phyloP scores from a whole-genome alignment of 495 filamentous ascomycete species.

The Aspergillus avenaceus region DNA sequence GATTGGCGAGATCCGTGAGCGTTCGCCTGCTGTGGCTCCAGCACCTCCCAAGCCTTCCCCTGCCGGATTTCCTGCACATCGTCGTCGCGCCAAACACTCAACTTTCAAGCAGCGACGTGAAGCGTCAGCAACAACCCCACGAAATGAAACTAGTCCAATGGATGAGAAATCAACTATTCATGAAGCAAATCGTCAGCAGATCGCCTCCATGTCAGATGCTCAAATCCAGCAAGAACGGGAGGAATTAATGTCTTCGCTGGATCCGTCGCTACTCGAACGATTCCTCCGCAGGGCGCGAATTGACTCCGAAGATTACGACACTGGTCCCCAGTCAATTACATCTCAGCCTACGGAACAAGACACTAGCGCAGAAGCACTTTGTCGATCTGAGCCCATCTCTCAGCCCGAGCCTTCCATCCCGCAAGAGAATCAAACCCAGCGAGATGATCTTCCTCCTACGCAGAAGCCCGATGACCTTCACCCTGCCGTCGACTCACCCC shows the following conservation, averaged over 20 bases:
- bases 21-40: slow-evolving; percentile 43
- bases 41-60: slow-evolving; percentile 56
- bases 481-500: slow-evolving; percentile 37
- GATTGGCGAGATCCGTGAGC: slow-evolving; percentile 77
- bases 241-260: slow-evolving; percentile 67
- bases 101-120: slow-evolving; percentile 70
- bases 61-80: slow-evolving; percentile 84
- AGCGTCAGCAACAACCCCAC: background rate
- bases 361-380: slow-evolving; percentile 4
- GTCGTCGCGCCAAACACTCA: slow-evolving; percentile 66
- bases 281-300: slow-evolving; percentile 77
- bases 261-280: slow-evolving; percentile 66
- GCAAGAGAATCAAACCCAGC: slow-evolving; percentile 14
- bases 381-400: slow-evolving; percentile 2
- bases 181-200: slow-evolving; percentile 69
- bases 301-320: slow-evolving; percentile 47
- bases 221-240: slow-evolving; percentile 75
- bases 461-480: slow-evolving; percentile 34
- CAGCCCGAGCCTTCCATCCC: slow-evolving; percentile 3
- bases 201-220: slow-evolving; percentile 74
- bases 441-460: slow-evolving; percentile 34
- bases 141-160: slow-evolving; percentile 11
- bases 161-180: slow-evolving; percentile 66
- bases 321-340: slow-evolving; percentile 5
- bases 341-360: background rate